phyloP scores from a whole-genome alignment of 164 flowering plant species.

The Umbilicus rupestris region DNA sequence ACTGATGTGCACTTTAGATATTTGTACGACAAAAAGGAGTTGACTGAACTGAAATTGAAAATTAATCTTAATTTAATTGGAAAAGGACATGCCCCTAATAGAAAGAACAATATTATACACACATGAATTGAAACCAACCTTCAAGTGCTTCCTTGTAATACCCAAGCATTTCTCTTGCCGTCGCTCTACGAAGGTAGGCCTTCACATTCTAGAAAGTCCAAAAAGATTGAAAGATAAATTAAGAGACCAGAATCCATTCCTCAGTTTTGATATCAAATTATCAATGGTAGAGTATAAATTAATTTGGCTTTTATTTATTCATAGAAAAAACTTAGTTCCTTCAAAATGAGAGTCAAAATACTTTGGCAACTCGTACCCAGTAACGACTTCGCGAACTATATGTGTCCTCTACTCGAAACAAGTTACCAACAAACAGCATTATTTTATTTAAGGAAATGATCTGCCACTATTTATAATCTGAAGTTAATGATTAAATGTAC shows the following conservation, averaged over 20 bases:
- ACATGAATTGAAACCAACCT: conserved; percentile 31
- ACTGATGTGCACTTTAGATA: no score
- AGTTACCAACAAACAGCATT: neutral
- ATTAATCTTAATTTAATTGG: no score
- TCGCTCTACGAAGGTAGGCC: conserved; percentile 88
- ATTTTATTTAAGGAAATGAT: neutral
- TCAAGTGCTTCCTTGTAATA: conserved; percentile 84
- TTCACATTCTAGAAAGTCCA: conserved; percentile 60
- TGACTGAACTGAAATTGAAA: neutral
- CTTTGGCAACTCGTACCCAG: neutral
- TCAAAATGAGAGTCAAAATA: no score
- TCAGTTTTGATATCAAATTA: neutral
- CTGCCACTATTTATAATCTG: neutral
- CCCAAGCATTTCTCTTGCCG: conserved; percentile 94
- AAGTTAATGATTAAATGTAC: conserved; percentile 17
- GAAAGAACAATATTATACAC: neutral
- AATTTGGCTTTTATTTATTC: no score
- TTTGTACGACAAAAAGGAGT: no score
- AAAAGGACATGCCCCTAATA: no score
- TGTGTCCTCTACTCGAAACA: neutral
- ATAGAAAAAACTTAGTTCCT: no score
- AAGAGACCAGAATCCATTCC: neutral
- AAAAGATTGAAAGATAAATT: neutral
- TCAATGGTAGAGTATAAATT: no score
- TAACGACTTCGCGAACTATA: neutral